Conservation (phyloP, 768 basidiomycete genomes). For the Termitomyces sp. region DNA sequence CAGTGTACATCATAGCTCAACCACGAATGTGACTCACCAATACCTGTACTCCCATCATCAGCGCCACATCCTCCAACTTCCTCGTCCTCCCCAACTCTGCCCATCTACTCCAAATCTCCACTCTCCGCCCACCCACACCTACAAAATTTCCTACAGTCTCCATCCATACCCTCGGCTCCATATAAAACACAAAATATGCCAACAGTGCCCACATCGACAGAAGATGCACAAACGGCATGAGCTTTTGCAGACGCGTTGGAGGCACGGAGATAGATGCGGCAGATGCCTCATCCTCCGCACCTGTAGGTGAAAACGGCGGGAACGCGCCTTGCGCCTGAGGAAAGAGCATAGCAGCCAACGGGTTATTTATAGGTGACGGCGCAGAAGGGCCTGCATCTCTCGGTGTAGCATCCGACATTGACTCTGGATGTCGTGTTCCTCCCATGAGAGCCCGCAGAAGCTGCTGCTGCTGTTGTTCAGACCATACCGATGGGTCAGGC, state of each 20-base stretch:
- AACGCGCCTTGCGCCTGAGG: constrained; percentile 18
- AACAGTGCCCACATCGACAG: constrained; percentile 59
- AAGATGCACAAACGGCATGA: constrained; percentile 63
- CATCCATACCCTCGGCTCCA: constrained; percentile 49
- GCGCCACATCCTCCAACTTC: constrained; percentile 23
- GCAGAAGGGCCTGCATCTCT: constrained; percentile 21
- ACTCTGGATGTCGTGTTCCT: constrained; percentile 13
- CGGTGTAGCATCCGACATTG: constrained; percentile 11
- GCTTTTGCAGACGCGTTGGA: constrained; percentile 48
- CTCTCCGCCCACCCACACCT: neutral
- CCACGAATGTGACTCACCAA: constrained; percentile 40
- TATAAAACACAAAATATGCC: constrained; percentile 61
- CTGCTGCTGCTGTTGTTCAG: constrained; percentile 61
- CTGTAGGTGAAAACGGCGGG: constrained; percentile 10
- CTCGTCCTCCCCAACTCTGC: constrained; percentile 40
- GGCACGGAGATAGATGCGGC: constrained; percentile 9
- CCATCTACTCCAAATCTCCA: constrained; percentile 56
- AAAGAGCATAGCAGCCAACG: constrained; percentile 42
- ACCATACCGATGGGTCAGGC: constrained; percentile 57
- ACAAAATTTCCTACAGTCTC: constrained; percentile 27
- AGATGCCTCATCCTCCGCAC: constrained; percentile 22
- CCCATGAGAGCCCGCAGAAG: constrained; percentile 62
- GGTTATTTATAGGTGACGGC: constrained; percentile 32
- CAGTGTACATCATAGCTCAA: neutral
- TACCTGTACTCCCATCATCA: constrained; percentile 40